A percentile compares a stretch with the other conserved stretches of the same genome.
These are phyloP conservation scores for Arxiozyma telluris DNA, from an alignment of 1,139 yeast species.

Conservation along the genomic window DNA sequence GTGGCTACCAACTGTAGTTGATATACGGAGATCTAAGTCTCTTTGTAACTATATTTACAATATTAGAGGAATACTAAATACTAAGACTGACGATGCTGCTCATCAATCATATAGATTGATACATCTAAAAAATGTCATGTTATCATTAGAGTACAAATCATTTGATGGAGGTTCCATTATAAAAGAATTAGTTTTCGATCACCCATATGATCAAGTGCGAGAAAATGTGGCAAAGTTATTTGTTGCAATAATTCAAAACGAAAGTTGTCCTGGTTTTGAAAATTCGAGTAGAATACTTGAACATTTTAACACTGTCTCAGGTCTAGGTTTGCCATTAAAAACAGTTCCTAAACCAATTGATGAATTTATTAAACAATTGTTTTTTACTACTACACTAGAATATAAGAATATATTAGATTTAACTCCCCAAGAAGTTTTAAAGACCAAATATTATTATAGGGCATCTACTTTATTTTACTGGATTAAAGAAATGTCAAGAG, in stretches of 20 bases:
- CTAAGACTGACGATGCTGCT: constrained; percentile 56
- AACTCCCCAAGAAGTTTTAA: constrained; percentile 31
- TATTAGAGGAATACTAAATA: constrained; percentile 41
- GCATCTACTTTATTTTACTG: constrained; percentile 30
- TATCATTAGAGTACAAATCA: constrained; percentile 51
- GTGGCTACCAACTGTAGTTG: constrained; percentile 62
- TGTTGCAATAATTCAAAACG: constrained; percentile 45
- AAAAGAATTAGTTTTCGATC: constrained; percentile 40
- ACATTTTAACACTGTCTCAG: constrained; percentile 31
- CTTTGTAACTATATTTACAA: constrained; percentile 38
- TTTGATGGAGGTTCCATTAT: constrained; percentile 43
- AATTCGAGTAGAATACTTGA: constrained; percentile 39
- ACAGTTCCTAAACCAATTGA: constrained; percentile 25
- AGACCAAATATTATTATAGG: constrained; percentile 33
- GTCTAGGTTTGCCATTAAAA: constrained; percentile 32
- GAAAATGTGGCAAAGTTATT: constrained; percentile 60
- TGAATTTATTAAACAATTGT: constrained; percentile 31
- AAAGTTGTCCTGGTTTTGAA: constrained; percentile 43
- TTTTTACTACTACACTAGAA: constrained; percentile 40
- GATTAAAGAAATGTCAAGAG: constrained; percentile 24
- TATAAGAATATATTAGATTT: constrained; percentile 31
- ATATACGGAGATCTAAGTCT: constrained; percentile 47
- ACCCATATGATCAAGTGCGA: constrained; percentile 69
- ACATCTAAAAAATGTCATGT: constrained; percentile 47
- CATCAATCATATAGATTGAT: constrained; percentile 52